Base-by-base conservation (phyloP, 2,329 filamentous ascomycete genomes). In the Coniochaeta sp. region DNA sequence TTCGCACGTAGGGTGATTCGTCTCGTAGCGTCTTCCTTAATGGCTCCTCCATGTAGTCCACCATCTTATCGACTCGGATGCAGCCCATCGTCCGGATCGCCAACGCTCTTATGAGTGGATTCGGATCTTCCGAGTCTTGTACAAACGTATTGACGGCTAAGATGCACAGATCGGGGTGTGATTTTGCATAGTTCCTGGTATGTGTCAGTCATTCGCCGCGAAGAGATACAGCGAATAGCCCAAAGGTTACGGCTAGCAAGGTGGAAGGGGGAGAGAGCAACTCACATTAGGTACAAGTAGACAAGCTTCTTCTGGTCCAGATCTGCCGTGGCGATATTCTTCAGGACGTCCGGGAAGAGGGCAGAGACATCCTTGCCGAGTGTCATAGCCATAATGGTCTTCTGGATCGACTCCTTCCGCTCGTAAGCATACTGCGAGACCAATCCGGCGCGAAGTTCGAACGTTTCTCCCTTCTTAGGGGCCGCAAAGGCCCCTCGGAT, bases 351-450 rank as follows among this genome's bases (percentile, higher is more conserved):
- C 1, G 95, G 95, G 73, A 99, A 99, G 65, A 99, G 80, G 60
- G 93, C 90, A 59, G 95, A 99, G 62, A 99, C 95, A 77, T 99
- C 95, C 77, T 99, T 99, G 74, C 95, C 95, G 68, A 99, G 76
- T 1, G 95, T 99, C 95, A 99, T 99, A 73, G 95, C 93, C 93
- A 98, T 98, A 79, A 99, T 99, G 65, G 95, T 99, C 83, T 96
- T 98, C 74, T 99, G 95, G 68, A 99, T 99, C 26, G 95, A 90
- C 80, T 99, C 95, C 77, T 99, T 99, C 71, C 92, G 89, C 84
- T 99, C 95, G 78, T 96, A 97, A 62, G 95, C 95, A 89, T 98
- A 99, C 79, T 99, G 95, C 65, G 95, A 99, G 65, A 96, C 95
- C 74, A 99, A 81, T 43, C 95, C 95, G 65, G 93, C 91, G 74